phyloP scores from a whole-genome alignment of 2,329 filamentous ascomycete species.

The Aspergillus udagawae region DNA sequence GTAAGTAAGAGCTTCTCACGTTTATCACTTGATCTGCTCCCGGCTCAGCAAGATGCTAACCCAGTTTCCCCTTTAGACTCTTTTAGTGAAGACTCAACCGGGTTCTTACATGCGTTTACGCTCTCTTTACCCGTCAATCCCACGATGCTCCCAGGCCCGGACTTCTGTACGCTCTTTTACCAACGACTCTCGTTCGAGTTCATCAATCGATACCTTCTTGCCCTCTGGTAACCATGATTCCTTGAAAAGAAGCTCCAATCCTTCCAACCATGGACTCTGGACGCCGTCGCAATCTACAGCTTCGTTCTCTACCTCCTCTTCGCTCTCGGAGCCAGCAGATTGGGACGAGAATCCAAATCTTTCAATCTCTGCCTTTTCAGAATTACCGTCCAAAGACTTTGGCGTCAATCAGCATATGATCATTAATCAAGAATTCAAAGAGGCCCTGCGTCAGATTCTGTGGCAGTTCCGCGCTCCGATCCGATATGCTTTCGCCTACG shows the following conservation, averaged over 20 bases:
- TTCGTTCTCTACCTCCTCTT: conserved; percentile 31
- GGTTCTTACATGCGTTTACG: conserved; percentile 22
- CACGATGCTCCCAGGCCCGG: conserved; percentile 14
- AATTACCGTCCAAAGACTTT: conserved; percentile 75
- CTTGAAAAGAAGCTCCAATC: conserved; percentile 14
- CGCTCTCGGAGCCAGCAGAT: conserved; percentile 42
- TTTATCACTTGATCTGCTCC: neutral
- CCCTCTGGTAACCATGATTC: conserved; percentile 13
- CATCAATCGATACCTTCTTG: conserved; percentile 8
- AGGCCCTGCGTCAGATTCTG: conserved; percentile 78
- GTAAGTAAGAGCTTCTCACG: conserved; percentile 26
- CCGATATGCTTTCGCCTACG: conserved; percentile 94
- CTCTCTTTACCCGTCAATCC: conserved; percentile 14
- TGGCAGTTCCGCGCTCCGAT: conserved; percentile 93
- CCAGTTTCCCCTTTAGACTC: conserved; percentile 15
- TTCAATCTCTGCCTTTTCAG: conserved; percentile 67
- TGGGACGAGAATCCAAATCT: conserved; percentile 75
- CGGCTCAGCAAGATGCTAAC: conserved; percentile 2
- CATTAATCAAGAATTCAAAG: conserved; percentile 93
- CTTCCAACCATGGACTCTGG: conserved; percentile 9
- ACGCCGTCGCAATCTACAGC: conserved; percentile 16
- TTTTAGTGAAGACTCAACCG: conserved; percentile 17
- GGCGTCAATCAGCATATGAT: conserved; percentile 95
- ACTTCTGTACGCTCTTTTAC: conserved; percentile 26
- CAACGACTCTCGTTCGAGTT: conserved; percentile 21